These are phyloP conservation scores for Thraustotheca clavata DNA, from an alignment of 352 stramenopile species.

Conservation along the genomic window DNA sequence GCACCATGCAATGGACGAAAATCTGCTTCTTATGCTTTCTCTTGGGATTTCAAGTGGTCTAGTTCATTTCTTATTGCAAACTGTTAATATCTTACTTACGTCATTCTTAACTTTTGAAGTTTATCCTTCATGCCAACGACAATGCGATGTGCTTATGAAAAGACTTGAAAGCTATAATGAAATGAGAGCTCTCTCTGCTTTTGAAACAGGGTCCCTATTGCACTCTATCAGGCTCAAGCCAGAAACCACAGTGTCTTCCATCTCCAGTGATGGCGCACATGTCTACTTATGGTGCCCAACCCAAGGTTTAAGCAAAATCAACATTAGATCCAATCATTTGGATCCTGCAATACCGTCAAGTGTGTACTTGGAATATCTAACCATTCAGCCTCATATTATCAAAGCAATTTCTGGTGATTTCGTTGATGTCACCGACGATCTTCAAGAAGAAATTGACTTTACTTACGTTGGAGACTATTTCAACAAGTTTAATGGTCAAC, in stretches of 20 bases:
- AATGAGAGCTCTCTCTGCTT: no score
- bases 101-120: background rate
- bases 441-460: background rate
- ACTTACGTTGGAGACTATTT: background rate
- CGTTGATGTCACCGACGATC: background rate
- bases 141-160: no score
- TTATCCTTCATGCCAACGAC: background rate
- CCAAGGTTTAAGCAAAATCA: background rate
- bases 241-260: background rate
- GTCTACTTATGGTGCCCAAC: background rate
- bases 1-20: slow-evolving; percentile 3
- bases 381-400: background rate
- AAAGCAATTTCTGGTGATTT: slow-evolving; percentile 1
- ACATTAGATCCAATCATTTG: background rate
- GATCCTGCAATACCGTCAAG: background rate
- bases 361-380: background rate
- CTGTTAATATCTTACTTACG: background rate
- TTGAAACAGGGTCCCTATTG: no score
- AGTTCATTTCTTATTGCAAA: slow-evolving; percentile 2
- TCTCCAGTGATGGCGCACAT: background rate
- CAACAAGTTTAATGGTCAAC: background rate
- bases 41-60: slow-evolving; percentile 5
- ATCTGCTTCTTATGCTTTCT: background rate
- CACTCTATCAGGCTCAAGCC: background rate
- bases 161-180: no score